Conservation (phyloP, 768 basidiomycete species). For the Fomitopsis pulvina region DNA sequence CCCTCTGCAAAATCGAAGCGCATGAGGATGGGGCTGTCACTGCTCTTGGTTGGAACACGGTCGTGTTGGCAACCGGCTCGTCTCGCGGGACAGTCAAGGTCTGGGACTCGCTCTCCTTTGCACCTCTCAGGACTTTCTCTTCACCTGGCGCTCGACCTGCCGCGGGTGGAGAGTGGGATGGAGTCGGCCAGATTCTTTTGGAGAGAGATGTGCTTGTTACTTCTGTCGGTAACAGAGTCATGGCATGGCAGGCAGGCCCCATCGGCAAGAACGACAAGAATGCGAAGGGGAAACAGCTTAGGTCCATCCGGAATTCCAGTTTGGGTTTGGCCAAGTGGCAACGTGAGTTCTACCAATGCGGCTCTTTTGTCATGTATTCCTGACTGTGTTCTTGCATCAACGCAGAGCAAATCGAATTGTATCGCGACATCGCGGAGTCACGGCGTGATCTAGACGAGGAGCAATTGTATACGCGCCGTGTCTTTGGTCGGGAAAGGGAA, state of each 20-base stretch:
- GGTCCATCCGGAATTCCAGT: slow-evolving; percentile 9
- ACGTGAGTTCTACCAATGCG: slow-evolving; percentile 24
- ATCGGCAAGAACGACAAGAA: slow-evolving; percentile 28
- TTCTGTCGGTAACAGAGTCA: slow-evolving; percentile 51
- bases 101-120: slow-evolving; percentile 63
- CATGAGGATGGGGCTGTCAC: slow-evolving; percentile 60
- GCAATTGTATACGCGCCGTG: slow-evolving; percentile 27
- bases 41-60: slow-evolving; percentile 52
- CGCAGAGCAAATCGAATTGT: slow-evolving; percentile 58
- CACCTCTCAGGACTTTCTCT: slow-evolving; percentile 46
- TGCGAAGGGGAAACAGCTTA: slow-evolving; percentile 19
- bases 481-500: slow-evolving; percentile 45
- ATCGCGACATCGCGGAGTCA: slow-evolving; percentile 57
- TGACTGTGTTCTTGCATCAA: not conserved
- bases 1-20: slow-evolving; percentile 51
- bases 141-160: slow-evolving; percentile 29
- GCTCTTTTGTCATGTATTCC: not conserved
- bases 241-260: slow-evolving; percentile 62
- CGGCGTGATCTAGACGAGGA: slow-evolving; percentile 46
- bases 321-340: slow-evolving; percentile 29
- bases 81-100: slow-evolving; percentile 49
- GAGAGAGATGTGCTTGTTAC: slow-evolving; percentile 51
- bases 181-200: slow-evolving; percentile 52
- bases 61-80: slow-evolving; percentile 63
- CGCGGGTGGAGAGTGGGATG: slow-evolving; percentile 31